These are phyloP conservation scores for Penicillium lividum DNA, from an alignment of 495 filamentous ascomycete species.

Conservation along the genomic window DNA sequence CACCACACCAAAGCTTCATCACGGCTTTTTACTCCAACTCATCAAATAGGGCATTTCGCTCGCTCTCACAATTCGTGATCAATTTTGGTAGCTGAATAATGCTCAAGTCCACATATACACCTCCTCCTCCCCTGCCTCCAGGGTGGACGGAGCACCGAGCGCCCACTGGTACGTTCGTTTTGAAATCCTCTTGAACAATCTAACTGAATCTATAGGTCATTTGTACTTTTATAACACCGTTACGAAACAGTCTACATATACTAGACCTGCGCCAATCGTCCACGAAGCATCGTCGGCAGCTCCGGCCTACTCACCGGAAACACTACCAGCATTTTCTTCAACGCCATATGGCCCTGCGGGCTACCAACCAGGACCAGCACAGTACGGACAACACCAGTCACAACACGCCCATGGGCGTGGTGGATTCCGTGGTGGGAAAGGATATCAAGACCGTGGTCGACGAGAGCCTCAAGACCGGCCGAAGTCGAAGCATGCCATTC, in stretches of 20 bases:
- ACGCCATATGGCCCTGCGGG: slow-evolving; percentile 43
- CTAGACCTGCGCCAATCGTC: slow-evolving; percentile 52
- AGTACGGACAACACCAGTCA: slow-evolving; percentile 23
- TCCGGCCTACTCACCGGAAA: slow-evolving; percentile 36
- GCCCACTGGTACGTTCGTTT: slow-evolving; percentile 62
- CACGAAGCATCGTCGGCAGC: slow-evolving; percentile 5
- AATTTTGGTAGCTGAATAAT: slow-evolving; percentile 20
- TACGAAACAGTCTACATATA: slow-evolving; percentile 88
- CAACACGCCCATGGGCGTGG: slow-evolving; percentile 32
- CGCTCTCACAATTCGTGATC: neutral
- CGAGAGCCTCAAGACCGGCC: slow-evolving; percentile 75
- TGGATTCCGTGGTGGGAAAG: slow-evolving; percentile 50
- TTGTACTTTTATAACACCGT: slow-evolving; percentile 85
- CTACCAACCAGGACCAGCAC: slow-evolving; percentile 19
- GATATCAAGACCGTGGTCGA: slow-evolving; percentile 53
- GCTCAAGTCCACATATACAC: slow-evolving; percentile 46
- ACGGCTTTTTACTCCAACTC: slow-evolving; percentile 20
- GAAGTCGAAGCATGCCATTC: slow-evolving; percentile 75
- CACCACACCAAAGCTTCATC: slow-evolving; percentile 33
- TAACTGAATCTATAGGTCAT: slow-evolving; percentile 56
- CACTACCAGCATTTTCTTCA: slow-evolving; percentile 43
- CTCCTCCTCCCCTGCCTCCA: slow-evolving; percentile 62
- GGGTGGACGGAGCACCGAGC: slow-evolving; percentile 95
- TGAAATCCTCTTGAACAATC: slow-evolving; percentile 13
- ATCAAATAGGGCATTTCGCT: slow-evolving; percentile 1